A percentile compares a stretch with the other conserved stretches of the same genome.
phyloP scores from a whole-genome alignment of 371 early-diverging fungal genomes.

The Syncephalastrum sp. region DNA sequence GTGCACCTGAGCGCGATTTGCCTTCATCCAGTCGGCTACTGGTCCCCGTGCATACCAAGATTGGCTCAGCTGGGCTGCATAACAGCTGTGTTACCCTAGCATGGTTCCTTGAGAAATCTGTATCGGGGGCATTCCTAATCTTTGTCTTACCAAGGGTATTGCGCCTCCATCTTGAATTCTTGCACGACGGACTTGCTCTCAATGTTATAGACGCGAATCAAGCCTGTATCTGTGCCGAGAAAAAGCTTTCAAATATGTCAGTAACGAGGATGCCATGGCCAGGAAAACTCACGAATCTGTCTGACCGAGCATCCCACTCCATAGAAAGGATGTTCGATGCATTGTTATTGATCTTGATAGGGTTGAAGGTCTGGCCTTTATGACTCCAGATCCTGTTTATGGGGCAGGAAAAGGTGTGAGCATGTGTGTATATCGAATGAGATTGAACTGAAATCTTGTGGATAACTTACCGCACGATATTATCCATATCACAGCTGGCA shows the following conservation, averaged over 20 bases:
- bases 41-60: conserved; percentile 54
- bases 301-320: conserved; percentile 64
- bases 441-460: not conserved
- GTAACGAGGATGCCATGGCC: not conserved
- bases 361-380: conserved; percentile 45
- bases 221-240: conserved; percentile 55
- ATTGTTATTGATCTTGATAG: conserved; percentile 50
- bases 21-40: conserved; percentile 25
- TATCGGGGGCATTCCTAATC: not conserved
- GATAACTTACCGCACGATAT: conserved; percentile 50
- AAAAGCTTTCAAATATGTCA: conserved; percentile 38
- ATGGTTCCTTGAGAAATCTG: not conserved
- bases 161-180: conserved; percentile 53
- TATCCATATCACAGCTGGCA: conserved; percentile 69
- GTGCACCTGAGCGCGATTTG: conserved; percentile 32
- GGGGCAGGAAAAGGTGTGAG: not conserved
- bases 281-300: conserved; percentile 41
- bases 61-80: conserved; percentile 60
- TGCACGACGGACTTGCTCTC: conserved; percentile 61
- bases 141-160: conserved; percentile 47
- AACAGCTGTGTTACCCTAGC: conserved; percentile 53
- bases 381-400: conserved; percentile 48
- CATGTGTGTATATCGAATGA: no score
- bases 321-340: conserved; percentile 52
- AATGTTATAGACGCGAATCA: conserved; percentile 58